Base-by-base conservation (phyloP, 192 early-diverging fungal species). In the Pilaira anomala region DNA sequence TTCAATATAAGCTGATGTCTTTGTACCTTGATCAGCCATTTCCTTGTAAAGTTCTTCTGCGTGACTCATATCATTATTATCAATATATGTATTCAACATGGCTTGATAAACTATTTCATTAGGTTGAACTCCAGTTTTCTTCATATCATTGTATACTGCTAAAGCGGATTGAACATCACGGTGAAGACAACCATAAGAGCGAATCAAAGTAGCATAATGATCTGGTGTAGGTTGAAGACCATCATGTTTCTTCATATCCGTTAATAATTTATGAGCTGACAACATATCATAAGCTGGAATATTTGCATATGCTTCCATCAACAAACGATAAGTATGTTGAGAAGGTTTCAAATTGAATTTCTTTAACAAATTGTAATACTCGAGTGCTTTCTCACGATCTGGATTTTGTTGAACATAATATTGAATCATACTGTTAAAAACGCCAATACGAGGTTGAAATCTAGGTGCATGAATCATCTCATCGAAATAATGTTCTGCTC, bases 381-480 rank as follows among this genome's bases (percentile, higher is more conserved):
- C 64, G 33, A 85, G 57, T 3, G 78, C 81, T 0, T 72, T 75
- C 7, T 69, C 60, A 33, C 79, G 78, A 50, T 85, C 68, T 16
- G 65, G 76, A 51, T 74, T 66, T 51, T 83, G 77, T 6, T 80
- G 74, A 1, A 78, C 76, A 56, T 83, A 83, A 41, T 77, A 83
- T 63, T 85, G 83, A 22, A 85, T 85, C 78, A 85, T 81, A 29
- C 72, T 62, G 49, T 85, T 85, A 45, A 75, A 82, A 2, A 69
- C 79, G 26, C 77, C 81, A 33, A 83, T 75, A 42, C 83, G 80
- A 12, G 81, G 79, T 48, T 79, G 76, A 52, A 80, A 82, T 25
- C 56, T 75, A 14, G 75, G 71, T 1, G 66, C 65, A 14, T 19
- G 22, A 48, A 67, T 72, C 83, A 83, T 81, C 24, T 85, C 77